Conservation (phyloP, 1,139 yeast genomes). For the Arxiozyma bovina region DNA sequence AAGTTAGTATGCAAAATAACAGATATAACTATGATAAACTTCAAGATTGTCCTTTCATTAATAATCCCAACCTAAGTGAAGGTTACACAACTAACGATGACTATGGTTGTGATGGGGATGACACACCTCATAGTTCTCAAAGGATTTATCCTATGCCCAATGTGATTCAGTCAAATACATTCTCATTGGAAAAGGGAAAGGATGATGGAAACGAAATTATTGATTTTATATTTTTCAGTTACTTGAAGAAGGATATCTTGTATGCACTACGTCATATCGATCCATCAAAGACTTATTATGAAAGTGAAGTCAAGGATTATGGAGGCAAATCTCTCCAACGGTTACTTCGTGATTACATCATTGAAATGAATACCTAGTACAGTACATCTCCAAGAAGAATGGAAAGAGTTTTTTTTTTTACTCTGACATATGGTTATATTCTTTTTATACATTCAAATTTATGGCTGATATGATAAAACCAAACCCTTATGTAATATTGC, state of each 20-base stretch:
- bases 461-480: too few species aligned
- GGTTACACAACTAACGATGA: conserved; percentile 85
- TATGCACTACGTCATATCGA: conserved; percentile 42
- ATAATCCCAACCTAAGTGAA: conserved; percentile 20
- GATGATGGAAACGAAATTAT: conserved; percentile 31
- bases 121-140: conserved; percentile 65
- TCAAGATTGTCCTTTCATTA: conserved; percentile 24
- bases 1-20: neutral
- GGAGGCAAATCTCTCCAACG: conserved; percentile 47
- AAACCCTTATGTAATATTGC: neutral
- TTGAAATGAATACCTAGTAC: neutral
- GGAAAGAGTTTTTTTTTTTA: neutral
- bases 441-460: neutral
- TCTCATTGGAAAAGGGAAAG: conserved; percentile 21
- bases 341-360: conserved; percentile 37
- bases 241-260: conserved; percentile 54
- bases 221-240: conserved; percentile 72
- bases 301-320: conserved; percentile 34
- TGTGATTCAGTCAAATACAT: conserved; percentile 46
- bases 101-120: conserved; percentile 79
- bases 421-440: neutral
- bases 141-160: conserved; percentile 59
- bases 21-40: neutral
- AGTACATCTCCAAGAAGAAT: neutral
- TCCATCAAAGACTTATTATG: conserved; percentile 15